Evolutionary conservation across 495 filamentous ascomycete genomes (phyloP).

Genomic region (Talaromyces nanjingensis): DNA sequence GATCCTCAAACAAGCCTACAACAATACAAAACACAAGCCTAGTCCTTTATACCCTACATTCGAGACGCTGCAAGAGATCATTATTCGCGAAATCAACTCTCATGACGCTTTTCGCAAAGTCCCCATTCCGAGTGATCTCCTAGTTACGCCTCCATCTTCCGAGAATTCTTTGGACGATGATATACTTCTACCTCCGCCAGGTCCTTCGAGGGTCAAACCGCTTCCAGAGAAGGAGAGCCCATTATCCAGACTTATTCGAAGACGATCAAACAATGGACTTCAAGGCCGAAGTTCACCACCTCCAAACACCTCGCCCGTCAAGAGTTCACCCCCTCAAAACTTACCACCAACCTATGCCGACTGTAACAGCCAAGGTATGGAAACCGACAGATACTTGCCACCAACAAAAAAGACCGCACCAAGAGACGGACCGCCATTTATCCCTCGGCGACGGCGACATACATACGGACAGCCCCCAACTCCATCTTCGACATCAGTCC

Average conservation of each 20-base stretch:
- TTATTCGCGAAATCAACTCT: constrained; percentile 42
- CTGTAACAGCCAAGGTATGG: neutral
- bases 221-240: constrained; percentile 21
- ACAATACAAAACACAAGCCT: constrained; percentile 20
- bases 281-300: neutral
- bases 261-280: constrained; percentile 16
- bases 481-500: constrained; percentile 10
- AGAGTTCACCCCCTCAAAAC: neutral
- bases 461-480: constrained; percentile 35
- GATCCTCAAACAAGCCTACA: constrained; percentile 34
- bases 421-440: neutral
- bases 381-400: neutral
- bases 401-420: neutral
- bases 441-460: constrained; percentile 28
- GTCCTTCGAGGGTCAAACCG: constrained; percentile 14
- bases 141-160: constrained; percentile 29
- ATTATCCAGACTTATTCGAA: constrained; percentile 25
- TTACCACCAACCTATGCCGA: neutral
- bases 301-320: neutral
- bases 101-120: constrained; percentile 39
- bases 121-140: constrained; percentile 29
- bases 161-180: constrained; percentile 19
- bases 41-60: constrained; percentile 30
- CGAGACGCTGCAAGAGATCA: constrained; percentile 40
- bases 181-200: constrained; percentile 4